phyloP scores from a whole-genome alignment of 2,329 filamentous ascomycete species.

The Cladosporium austrohemisphaericum region DNA sequence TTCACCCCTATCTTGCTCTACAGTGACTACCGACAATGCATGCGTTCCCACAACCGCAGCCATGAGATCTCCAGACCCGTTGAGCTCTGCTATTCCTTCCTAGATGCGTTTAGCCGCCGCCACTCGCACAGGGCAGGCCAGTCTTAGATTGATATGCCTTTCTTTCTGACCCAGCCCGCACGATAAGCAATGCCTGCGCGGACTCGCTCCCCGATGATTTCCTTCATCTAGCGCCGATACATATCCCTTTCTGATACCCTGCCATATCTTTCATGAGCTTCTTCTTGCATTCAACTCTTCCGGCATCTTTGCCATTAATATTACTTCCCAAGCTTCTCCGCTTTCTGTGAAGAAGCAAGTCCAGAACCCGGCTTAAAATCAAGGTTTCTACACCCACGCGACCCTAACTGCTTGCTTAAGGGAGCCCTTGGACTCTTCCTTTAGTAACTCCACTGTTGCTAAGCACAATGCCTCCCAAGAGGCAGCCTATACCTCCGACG shows the following conservation, averaged over 20 bases:
- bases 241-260: conserved; percentile 6
- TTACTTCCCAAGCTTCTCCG: conserved; percentile 7
- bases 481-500: conserved; percentile 37
- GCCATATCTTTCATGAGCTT: background rate
- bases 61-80: background rate
- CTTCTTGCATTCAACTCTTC: background rate
- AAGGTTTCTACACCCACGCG: too few species aligned
- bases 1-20: background rate
- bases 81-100: conserved; percentile 6
- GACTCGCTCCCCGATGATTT: conserved; percentile 3
- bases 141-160: conserved; percentile 13
- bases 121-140: conserved; percentile 6
- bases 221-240: conserved; percentile 9
- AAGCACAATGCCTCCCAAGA: conserved; percentile 25
- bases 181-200: conserved; percentile 8
- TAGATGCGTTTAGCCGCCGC: conserved; percentile 4
- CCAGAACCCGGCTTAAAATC: background rate
- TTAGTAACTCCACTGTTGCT: too few species aligned
- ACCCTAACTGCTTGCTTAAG: too few species aligned
- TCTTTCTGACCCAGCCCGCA: conserved; percentile 1
- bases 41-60: too few species aligned
- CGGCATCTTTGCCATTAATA: background rate
- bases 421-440: too few species aligned
- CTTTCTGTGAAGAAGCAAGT: conserved; percentile 8
- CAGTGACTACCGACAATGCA: too few species aligned